Conservation (phyloP, 2,329 filamentous ascomycete genomes). For the Pseudomassariella vexata region DNA sequence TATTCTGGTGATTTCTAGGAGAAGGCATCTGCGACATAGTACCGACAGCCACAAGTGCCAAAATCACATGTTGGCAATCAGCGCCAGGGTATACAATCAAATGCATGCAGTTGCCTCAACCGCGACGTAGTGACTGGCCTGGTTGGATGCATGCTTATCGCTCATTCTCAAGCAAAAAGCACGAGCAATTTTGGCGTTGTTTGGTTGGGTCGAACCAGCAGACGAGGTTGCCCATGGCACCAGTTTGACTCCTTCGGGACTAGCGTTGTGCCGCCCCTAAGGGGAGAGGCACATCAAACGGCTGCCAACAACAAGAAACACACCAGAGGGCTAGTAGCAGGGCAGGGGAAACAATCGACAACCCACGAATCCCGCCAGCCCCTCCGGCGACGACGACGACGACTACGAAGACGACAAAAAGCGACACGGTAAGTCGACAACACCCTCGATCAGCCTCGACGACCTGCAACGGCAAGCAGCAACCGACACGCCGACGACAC, state of each 20-base stretch:
- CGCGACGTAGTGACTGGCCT: too few species aligned
- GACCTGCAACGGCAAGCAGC: background rate
- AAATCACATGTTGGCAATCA: too few species aligned
- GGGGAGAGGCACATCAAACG: slow-evolving; percentile 11
- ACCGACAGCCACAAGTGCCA: too few species aligned
- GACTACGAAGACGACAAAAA: slow-evolving; percentile 2
- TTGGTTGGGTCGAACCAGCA: too few species aligned
- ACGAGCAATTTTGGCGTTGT: too few species aligned
- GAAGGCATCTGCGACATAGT: too few species aligned
- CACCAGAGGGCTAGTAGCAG: slow-evolving; percentile 14
- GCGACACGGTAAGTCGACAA: slow-evolving; percentile 2
- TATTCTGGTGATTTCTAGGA: too few species aligned
- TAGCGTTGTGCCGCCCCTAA: slow-evolving; percentile 16
- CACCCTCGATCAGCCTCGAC: too few species aligned
- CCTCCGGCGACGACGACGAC: background rate
- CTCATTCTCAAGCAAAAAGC: too few species aligned
- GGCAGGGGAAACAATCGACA: slow-evolving; percentile 2
- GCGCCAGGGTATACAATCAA: too few species aligned
- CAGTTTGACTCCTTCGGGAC: slow-evolving; percentile 11
- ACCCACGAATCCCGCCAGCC: slow-evolving; percentile 1
- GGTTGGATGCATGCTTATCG: too few species aligned
- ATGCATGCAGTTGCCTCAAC: too few species aligned
- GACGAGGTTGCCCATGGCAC: slow-evolving; percentile 20
- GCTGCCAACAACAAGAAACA: slow-evolving; percentile 1
- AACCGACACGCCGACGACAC: background rate